Base-by-base conservation (phyloP, 441 rosid genomes). In the Jatropha podagrica region DNA sequence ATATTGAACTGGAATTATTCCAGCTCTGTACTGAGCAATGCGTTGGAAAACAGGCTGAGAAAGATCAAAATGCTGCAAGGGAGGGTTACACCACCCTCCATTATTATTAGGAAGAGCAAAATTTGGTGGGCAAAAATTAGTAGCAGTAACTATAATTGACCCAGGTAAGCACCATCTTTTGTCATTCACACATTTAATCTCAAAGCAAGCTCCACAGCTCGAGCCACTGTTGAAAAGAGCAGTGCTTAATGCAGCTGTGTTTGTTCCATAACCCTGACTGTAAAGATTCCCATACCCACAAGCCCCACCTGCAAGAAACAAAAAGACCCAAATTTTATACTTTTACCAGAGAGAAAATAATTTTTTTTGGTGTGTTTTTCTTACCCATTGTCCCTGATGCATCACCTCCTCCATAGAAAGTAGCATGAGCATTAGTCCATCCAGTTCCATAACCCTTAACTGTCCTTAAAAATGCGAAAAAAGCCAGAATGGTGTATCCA, bases 131-230 rank as follows among this genome's bases (percentile, higher is more conserved):
- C 86, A 83, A 73, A 83, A 81, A 65, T 89, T 88, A 40, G 93
- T 89, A 70, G 91, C 91, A 2, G 92, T 88, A 55, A 89, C 85
- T 64, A 81, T 67, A 64, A 84, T 79, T 1, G 89, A 82, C 60
- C 80, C 80, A 0, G 69, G 81, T 15, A 69, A 52, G 78, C 88
- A 87, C 88, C 88, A 83, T 49, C 41, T 71, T 0, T 61, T 75
- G 52, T 85, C 84, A 68, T 73, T 69, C 26, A 70, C 80, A 48
- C 87, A 87, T 78, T 48, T 81, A 18, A 87, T 80, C 80, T 87
- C 81, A 55, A 80, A 87, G 73, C 86, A 89, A 26, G 88, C 85
- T 49, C 88, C 87, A 65, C 86, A 82, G 52, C 68, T 85, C 42
- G 74, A 40, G 37, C 87, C 90, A 42, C 69, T 77, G 75, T 82